Conservation (phyloP, 768 basidiomycete species). For the Suillus spraguei region DNA sequence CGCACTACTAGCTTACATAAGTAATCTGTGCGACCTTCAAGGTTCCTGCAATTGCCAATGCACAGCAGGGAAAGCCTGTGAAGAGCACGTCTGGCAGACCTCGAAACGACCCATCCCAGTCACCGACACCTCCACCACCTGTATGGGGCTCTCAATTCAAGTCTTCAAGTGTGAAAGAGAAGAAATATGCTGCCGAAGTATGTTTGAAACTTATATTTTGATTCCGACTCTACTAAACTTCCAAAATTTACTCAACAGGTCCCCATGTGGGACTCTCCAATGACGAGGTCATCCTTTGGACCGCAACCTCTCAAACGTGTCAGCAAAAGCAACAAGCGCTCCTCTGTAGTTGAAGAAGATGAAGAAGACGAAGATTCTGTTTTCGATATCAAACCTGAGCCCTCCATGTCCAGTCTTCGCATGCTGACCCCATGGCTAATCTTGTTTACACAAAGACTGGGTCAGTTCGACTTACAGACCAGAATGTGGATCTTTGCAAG, state of each 20-base stretch:
- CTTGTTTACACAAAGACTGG: no score
- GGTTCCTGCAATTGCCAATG: background rate
- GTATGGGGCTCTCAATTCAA: no score
- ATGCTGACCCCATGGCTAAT: background rate
- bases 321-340: background rate
- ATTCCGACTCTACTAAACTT: background rate
- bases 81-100: background rate
- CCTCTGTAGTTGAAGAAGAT: no score
- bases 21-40: background rate
- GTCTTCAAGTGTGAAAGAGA: background rate
- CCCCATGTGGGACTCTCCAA: background rate
- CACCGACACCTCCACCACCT: background rate
- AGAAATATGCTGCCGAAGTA: background rate
- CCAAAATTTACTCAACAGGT: background rate
- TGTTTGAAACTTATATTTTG: background rate
- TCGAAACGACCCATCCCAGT: background rate
- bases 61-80: background rate
- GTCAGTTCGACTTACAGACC: no score
- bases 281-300: background rate
- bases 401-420: background rate
- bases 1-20: background rate
- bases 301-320: background rate
- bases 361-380: background rate
- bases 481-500: no score
- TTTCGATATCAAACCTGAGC: background rate